These are phyloP conservation scores for Sarcodon aspratus DNA, from an alignment of 768 basidiomycete genomes.

Conservation along the genomic window DNA sequence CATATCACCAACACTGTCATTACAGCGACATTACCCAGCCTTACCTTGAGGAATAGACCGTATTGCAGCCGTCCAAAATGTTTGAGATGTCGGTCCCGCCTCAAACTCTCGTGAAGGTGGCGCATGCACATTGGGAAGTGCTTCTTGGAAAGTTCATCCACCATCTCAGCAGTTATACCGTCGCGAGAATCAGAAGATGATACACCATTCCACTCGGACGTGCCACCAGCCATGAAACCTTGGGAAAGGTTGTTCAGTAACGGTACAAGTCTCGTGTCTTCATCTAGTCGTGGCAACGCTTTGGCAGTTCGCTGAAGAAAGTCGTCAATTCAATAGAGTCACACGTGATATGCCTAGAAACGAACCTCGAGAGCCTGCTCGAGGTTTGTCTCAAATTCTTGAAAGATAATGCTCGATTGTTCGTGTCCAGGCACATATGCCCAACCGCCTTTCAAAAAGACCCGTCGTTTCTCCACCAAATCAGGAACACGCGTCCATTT, in stretches of 20 bases:
- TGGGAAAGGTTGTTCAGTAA: conserved; percentile 86
- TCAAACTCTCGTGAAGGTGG: conserved; percentile 70
- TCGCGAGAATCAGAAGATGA: conserved; percentile 42
- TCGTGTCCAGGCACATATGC: conserved; percentile 80
- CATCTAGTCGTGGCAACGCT: conserved; percentile 82
- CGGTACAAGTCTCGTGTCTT: conserved; percentile 84
- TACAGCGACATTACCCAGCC: background rate
- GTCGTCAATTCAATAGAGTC: background rate
- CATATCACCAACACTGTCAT: background rate
- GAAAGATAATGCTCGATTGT: conserved; percentile 76
- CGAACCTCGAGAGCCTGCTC: conserved; percentile 68
- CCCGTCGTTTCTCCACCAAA: conserved; percentile 71
- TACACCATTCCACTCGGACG: conserved; percentile 65
- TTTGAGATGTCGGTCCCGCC: conserved; percentile 76
- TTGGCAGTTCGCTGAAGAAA: conserved; percentile 63
- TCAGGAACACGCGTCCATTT: conserved; percentile 94
- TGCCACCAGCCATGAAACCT: conserved; percentile 86
- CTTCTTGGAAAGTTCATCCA: conserved; percentile 74
- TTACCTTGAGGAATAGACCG: conserved; percentile 89
- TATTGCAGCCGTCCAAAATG: conserved; percentile 89
- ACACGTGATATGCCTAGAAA: background rate
- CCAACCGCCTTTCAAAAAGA: conserved; percentile 69
- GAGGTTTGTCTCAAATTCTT: conserved; percentile 71
- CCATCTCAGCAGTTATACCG: conserved; percentile 86
- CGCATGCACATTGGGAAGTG: conserved; percentile 98